Base-by-base conservation (phyloP, 805 yeast genomes). In the Clavispora santaluciae region DNA sequence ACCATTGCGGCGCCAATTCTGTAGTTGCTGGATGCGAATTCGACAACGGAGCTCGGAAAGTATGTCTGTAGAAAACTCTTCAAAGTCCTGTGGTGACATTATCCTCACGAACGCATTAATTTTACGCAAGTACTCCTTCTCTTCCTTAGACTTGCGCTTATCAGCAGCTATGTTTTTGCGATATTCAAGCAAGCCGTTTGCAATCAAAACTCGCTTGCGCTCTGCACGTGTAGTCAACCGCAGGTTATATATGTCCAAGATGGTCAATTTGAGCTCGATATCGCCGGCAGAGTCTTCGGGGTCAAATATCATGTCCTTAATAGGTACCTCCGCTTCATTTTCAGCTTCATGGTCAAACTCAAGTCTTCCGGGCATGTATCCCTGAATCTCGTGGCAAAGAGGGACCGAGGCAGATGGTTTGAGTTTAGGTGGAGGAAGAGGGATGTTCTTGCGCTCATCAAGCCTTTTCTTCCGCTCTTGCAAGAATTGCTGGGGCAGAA, bases 291-390 rank as follows among this genome's bases (percentile, higher is more conserved):
- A 80, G 55, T 93, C 99, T 39, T 91, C 98, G 0, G 91, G 86
- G 54, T 93, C 98, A 56, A 95, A 93, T 2, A 83, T 76, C 95
- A 93, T 87, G 59, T 93, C 99, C 57, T 93, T 93, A 15, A 93
- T 87, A 0, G 93, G 82, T 41, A 83, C 73, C 63, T 93, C 99
- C 0, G 99, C 98, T 41, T 93, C 99, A 55, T 93, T 93, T 59
- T 93, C 99, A 29, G 86, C 89, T 60, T 93, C 99, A 44, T 83
- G 87, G 55, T 93, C 99, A 61, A 93, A 93, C 61, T 93, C 99
- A 46, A 93, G 69, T 56, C 99, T 79, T 33, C 98, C 99, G 29
- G 99, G 99, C 99, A 93, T 93, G 60, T 82, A 93, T 3, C 96
- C 97, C 61, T 93, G 98, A 46, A 93, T 79, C 55, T 95, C 98